Base-by-base conservation (phyloP, 75 land plant genomes). In the Pinus albicaulis region DNA sequence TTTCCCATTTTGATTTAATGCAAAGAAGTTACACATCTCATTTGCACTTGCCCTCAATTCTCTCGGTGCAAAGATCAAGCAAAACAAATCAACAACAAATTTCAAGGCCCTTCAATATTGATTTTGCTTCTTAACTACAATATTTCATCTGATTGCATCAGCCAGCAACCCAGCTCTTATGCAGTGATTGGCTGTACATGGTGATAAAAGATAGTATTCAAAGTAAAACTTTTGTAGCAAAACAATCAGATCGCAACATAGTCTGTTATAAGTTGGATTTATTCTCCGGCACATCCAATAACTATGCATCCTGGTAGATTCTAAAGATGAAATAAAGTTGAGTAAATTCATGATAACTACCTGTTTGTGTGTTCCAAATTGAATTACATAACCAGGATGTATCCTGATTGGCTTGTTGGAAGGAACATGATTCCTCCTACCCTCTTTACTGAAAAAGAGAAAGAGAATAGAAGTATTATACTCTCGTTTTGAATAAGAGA, bases 391-490 rank as follows among this genome's bases (percentile, higher is more conserved):
- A 23, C 91, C 88, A 26, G 91, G 90, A 36, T 78, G 99, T 57
- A 96, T 75, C 7, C 93, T 79, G 23, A 82, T 73, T 10, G 91
- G 95, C 72, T 86, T 78, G 55, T 82, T 84, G 28, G 94, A 91
- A 76, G 94, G 79, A n/a, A 82, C 77, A 57, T 84, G 79, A 38
- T 87, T 80, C 16, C 92, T 82, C 71, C 86, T 87, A 14, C 95
- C 95, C 59, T 92, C 95, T 59, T 82, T 81, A 63, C 99, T 92
- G 89, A 75, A 84, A 19, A n/a, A n/a, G n/a, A n/a, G n/a, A n/a
- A n/a, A n/a, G 13, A 20, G n/a, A n/a, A 20, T 26, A 10, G 17
- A 74, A 61, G 12, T 12, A 53, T 44, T 28, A 38, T 38, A 38
- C 44, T 4, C 4, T 36, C 38, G 11, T 48, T 48, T 48, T 48